These are phyloP conservation scores for Canna indica DNA, from an alignment of 176 grass and related monocot species.

Conservation along the genomic window DNA sequence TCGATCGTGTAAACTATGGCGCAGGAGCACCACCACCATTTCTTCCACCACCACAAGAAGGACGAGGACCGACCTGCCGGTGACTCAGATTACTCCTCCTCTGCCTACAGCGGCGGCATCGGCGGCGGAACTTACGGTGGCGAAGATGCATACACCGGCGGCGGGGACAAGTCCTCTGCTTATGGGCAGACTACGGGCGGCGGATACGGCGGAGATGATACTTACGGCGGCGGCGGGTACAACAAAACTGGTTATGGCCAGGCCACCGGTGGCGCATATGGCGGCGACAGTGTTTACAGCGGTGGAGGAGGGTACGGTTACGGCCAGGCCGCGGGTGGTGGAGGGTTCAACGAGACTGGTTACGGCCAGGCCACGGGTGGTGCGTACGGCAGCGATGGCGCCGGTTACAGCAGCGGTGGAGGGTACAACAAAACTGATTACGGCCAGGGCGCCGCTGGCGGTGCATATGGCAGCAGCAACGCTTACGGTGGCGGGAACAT, in stretches of 20 bases:
- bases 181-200: not conserved
- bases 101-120: not conserved
- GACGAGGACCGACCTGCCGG: not conserved
- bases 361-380: constrained; percentile 4
- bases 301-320: not conserved
- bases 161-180: no score
- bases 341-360: not conserved
- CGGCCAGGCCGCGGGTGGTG: constrained; percentile 7
- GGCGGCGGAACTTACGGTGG: not conserved
- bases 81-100: no score
- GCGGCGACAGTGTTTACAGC: not conserved
- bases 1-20: not conserved
- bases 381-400: not conserved
- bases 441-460: constrained; percentile 13
- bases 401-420: not conserved
- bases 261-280: constrained; percentile 14
- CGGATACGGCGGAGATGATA: not conserved
- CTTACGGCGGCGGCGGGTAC: constrained; percentile 11
- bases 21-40: not conserved
- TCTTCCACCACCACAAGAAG: constrained; percentile 3
- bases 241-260: not conserved
- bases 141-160: not conserved
- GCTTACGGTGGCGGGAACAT: not conserved
- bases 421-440: not conserved
- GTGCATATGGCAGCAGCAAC: not conserved